These are phyloP conservation scores for Paraglomus brasilianum DNA, from an alignment of 192 early-diverging fungal genomes.

Conservation along the genomic window DNA sequence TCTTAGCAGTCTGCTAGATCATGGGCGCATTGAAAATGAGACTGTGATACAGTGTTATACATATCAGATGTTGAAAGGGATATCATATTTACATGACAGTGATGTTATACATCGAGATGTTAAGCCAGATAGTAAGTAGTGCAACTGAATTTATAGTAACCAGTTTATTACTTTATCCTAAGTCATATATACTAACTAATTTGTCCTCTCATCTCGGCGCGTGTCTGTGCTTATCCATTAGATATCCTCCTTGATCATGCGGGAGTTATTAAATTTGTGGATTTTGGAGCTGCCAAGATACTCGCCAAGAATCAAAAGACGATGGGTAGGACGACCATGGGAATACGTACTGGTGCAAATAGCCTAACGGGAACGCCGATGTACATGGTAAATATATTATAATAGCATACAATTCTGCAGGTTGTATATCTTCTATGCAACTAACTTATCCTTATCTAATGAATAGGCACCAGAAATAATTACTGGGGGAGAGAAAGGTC, in stretches of 20 bases:
- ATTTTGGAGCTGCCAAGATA: slow-evolving; percentile 91
- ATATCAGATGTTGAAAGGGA: slow-evolving; percentile 78
- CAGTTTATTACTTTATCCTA: not conserved
- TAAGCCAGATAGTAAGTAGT: slow-evolving; percentile 73
- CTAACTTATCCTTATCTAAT: not conserved
- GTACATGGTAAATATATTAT: slow-evolving; percentile 52
- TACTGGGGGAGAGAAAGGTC: slow-evolving; percentile 68
- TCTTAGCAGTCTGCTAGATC: slow-evolving; percentile 71
- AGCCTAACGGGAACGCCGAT: slow-evolving; percentile 61
- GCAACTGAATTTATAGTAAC: slow-evolving; percentile 1
- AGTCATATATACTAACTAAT: not conserved
- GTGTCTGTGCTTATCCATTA: slow-evolving; percentile 24
- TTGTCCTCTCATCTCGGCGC: too few species aligned
- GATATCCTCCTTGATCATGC: slow-evolving; percentile 78
- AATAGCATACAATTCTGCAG: not conserved
- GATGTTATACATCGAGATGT: slow-evolving; percentile 90
- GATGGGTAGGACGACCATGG: slow-evolving; percentile 44
- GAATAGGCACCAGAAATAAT: slow-evolving; percentile 75
- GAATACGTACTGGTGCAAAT: slow-evolving; percentile 56
- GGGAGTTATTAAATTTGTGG: slow-evolving; percentile 80
- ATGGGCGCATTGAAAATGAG: slow-evolving; percentile 79
- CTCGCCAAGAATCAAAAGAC: slow-evolving; percentile 72
- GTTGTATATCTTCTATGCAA: not conserved
- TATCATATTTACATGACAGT: slow-evolving; percentile 80
- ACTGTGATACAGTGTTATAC: slow-evolving; percentile 67